Evolutionary conservation across 2,329 filamentous ascomycete species (phyloP), one percentile per base, ranked within the genome.

Genomic region (Phyllosticta citriasiana): DNA sequence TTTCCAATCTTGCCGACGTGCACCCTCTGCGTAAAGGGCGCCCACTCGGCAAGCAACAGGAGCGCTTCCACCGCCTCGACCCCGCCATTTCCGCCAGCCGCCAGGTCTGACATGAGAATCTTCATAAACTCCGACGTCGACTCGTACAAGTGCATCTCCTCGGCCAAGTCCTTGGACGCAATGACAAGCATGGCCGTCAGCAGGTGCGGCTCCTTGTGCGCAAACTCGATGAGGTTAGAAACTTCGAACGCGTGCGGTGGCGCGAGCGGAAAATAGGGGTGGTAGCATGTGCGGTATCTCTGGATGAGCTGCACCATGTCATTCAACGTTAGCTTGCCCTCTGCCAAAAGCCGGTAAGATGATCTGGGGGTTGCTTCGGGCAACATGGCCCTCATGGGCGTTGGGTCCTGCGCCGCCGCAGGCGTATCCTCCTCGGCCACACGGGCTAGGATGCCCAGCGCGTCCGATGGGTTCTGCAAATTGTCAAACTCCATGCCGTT

Each of bases 41-140:
- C 86, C 87, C 87, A 90, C 67, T 90, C 87, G 0, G 87, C 87
- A 1, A 90, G 80, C 2, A 90, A 76, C 0, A 89, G 75, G 1
- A 90, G 73, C 1, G 86, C 85, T 68, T 90, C 87, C 0, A 89
- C 86, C 1, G 87, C 85, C 64, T 88, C 87, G 0, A 89, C 84
- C 30, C 84, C 84, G 25, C 83, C 84, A 57, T 87, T 83, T 4
- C 83, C 82, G 3, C 86, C 85, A 55, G 86, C 85, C 22, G 87
- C 82, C 19, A 90, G 80, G 35, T 82, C 80, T 0, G 86, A 87
- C 7, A 89, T 83, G 16, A 89, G 76, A 30, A 80, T 80, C 65
- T 88, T 85, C 85, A 89, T 89, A 65, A 89, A 82, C 61, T 83
- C 81, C 22, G 86, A 84, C 68, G 86, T 88, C 51, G 83, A 80